Base-by-base conservation (phyloP, 169 alveolate genomes). In the Plasmodium blacklocki region DNA sequence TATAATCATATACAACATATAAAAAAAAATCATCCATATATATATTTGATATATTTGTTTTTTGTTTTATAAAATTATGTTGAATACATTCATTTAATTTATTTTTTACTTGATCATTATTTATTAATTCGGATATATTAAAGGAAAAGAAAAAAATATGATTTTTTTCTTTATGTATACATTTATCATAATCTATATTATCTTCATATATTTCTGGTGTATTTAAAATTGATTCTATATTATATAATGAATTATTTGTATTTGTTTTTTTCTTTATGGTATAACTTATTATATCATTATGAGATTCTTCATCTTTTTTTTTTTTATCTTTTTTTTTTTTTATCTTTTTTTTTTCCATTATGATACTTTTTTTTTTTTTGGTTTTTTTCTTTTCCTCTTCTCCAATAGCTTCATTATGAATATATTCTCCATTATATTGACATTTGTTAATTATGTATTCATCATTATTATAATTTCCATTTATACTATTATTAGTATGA, bases 1-100 rank as follows among this genome's bases (percentile, higher is more conserved):
- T 85, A 21, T 58, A 85, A 50, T 85, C 92, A 21, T 85, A 85
- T n/a, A 85, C 74, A 14, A 85, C 50, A 64, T 45, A 85, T n/a
- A 85, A 45, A 60, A 85, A 85, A 39, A 39, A 7, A 39, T 39
- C 47, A 39, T 39, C 9, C 9, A 5, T 39, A 7, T 39, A 1
- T 23, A 43, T 14, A 1, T 78, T 29, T 6, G 32, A 12, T 14
- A 5, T 18, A 50, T n/a, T 56, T 12, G 21, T n/a, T 4, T 60
- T 26, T 15, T 54, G 47, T 19, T 43, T 58, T 11, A 23, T 19
- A n/a, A 64, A 21, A 47, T 64, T 50, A 2, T 39, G 83, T 1
- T 39, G 29, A 5, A 80, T 52, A 18, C 90, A 80, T 3, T 60
- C 52, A 54, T 23, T 68, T 56, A 80, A 47, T 18, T 32, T 32